A percentile compares a stretch with the other conserved stretches of the same genome.
phyloP scores from a whole-genome alignment of 768 basidiomycete species.

The Boletus vermiculosoides region DNA sequence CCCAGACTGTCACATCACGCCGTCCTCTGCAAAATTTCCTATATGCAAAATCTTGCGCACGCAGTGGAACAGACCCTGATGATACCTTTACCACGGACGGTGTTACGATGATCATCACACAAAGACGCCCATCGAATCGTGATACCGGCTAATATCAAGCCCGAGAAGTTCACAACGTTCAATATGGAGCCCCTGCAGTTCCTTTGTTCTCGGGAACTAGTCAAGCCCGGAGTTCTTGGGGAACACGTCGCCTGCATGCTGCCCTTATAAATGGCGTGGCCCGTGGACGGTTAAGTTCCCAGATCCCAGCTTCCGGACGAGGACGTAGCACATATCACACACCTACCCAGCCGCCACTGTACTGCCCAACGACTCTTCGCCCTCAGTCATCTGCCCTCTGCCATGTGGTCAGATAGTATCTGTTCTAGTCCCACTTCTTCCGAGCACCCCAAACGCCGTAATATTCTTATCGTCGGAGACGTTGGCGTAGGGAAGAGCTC shows the following conservation, averaged over 20 bases:
- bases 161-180: conserved; percentile 13
- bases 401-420: conserved; percentile 12
- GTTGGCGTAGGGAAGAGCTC: conserved; percentile 40
- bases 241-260: background rate
- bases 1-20: background rate
- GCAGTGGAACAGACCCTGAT: background rate
- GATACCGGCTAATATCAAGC: background rate
- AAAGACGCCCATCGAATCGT: conserved; percentile 10
- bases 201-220: conserved; percentile 9
- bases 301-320: background rate
- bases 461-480: conserved; percentile 30
- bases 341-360: background rate
- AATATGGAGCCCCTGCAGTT: background rate
- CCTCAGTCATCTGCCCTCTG: background rate
- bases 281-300: background rate
- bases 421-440: conserved; percentile 15
- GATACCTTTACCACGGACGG: background rate
- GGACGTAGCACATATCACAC: conserved; percentile 1
- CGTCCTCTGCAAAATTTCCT: background rate
- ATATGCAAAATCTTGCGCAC: background rate
- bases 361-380: conserved; percentile 1
- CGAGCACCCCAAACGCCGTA: conserved; percentile 16
- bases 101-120: background rate
- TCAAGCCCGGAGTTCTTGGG: background rate
- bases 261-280: conserved; percentile 13